Evolutionary conservation across 768 basidiomycete genomes (phyloP).

Genomic region (Mycena rosella): DNA sequence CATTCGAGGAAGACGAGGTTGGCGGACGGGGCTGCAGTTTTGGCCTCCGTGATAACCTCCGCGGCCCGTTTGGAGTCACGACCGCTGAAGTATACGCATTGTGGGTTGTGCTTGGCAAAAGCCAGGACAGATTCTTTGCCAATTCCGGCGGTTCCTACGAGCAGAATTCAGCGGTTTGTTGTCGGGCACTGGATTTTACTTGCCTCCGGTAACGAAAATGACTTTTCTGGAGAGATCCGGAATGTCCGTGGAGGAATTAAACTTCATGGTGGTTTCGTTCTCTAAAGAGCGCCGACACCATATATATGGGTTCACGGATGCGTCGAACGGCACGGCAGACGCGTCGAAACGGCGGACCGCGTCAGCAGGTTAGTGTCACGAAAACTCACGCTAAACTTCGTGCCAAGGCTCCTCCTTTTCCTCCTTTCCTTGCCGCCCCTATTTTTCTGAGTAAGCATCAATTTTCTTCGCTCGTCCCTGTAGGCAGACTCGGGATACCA

Average conservation of each 20-base stretch:
- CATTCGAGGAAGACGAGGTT: slow-evolving; percentile 29
- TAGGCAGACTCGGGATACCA: no score
- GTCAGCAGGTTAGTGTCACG: no score
- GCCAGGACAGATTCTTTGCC: slow-evolving; percentile 27
- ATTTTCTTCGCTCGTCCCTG: no score
- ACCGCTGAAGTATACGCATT: slow-evolving; percentile 31
- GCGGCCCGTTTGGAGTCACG: slow-evolving; percentile 23
- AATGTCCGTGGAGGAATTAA: slow-evolving; percentile 28
- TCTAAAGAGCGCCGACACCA: no score
- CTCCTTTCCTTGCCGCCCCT: no score
- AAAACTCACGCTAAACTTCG: no score
- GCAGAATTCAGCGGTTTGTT: not conserved
- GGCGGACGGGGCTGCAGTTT: not conserved
- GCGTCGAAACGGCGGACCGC: no score
- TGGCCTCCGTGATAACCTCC: slow-evolving; percentile 7
- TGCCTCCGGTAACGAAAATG: slow-evolving; percentile 31
- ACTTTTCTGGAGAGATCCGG: slow-evolving; percentile 28
- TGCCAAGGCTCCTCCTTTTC: no score
- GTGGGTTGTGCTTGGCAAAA: slow-evolving; percentile 29
- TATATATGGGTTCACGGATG: no score
- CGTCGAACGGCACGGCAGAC: no score
- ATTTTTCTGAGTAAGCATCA: no score
- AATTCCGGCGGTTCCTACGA: slow-evolving; percentile 28
- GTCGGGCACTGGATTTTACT: not conserved
- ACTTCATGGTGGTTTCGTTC: slow-evolving; percentile 5